A percentile compares a stretch with the other conserved stretches of the same genome.
phyloP scores from a whole-genome alignment of 2,329 filamentous ascomycete genomes.

The Beauveria sp. region DNA sequence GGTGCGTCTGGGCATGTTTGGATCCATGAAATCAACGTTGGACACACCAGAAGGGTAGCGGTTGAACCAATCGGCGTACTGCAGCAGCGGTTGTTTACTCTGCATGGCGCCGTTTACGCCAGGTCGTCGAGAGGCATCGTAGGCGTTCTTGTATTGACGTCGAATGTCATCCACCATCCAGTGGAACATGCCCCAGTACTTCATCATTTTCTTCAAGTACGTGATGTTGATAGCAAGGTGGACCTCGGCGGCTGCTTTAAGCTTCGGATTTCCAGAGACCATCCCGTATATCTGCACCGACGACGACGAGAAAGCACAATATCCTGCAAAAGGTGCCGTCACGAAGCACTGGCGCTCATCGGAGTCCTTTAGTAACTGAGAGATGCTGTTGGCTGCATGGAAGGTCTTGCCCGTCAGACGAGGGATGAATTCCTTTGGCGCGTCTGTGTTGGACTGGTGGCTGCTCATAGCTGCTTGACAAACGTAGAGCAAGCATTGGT shows the following conservation, averaged over 20 bases:
- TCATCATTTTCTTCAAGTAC: constrained; percentile 91
- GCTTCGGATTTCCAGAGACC: constrained; percentile 71
- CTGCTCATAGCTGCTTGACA: constrained; percentile 77
- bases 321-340: constrained; percentile 87
- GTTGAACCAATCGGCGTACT: constrained; percentile 97
- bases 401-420: constrained; percentile 70
- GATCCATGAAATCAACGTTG: constrained; percentile 74
- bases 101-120: constrained; percentile 26
- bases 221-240: constrained; percentile 83
- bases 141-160: constrained; percentile 76
- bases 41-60: constrained; percentile 89
- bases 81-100: constrained; percentile 62
- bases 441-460: constrained; percentile 57
- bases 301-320: constrained; percentile 87
- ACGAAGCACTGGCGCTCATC: constrained; percentile 62
- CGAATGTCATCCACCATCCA: constrained; percentile 92
- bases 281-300: constrained; percentile 92
- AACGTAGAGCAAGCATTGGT: constrained; percentile 85
- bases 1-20: constrained; percentile 57
- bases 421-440: constrained; percentile 70
- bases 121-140: constrained; percentile 63
- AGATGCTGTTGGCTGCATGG: constrained; percentile 79
- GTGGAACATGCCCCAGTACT: constrained; percentile 97
- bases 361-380: constrained; percentile 71
- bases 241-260: constrained; percentile 72